Evolutionary conservation across 371 early-diverging fungal genomes (phyloP).

Genomic region (Apophysomyces ossiformis): DNA sequence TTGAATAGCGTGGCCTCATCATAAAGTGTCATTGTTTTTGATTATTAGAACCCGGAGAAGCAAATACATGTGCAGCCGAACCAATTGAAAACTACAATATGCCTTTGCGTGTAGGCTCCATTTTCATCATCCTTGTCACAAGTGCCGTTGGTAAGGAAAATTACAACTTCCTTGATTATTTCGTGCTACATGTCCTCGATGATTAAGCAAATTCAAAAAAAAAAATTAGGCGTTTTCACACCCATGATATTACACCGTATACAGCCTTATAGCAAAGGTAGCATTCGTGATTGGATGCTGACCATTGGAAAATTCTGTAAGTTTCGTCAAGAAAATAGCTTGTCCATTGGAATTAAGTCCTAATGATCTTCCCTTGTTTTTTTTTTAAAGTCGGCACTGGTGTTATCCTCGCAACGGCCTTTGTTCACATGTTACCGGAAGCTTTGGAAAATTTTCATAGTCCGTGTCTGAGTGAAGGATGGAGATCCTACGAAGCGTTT

Average conservation of each 20-base stretch:
- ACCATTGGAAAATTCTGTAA: constrained; percentile 54
- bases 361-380: neutral
- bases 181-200: neutral
- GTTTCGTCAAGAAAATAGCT: neutral
- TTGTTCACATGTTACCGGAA: constrained; percentile 72
- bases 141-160: constrained; percentile 25
- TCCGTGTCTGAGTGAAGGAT: constrained; percentile 42
- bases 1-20: neutral
- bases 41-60: neutral
- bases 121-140: constrained; percentile 32
- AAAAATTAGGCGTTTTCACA: constrained; percentile 31
- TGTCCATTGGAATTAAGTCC: neutral
- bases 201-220: neutral
- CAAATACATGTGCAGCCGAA: constrained; percentile 14
- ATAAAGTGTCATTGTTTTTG: neutral
- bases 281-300: constrained; percentile 38
- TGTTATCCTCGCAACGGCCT: constrained; percentile 79
- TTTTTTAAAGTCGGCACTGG: constrained; percentile 71
- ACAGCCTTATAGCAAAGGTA: constrained; percentile 29
- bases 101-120: constrained; percentile 25
- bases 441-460: constrained; percentile 39
- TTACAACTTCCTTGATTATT: neutral
- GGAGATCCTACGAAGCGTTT: constrained; percentile 43
- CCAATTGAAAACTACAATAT: constrained; percentile 25
- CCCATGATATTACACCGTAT: constrained; percentile 44